These are phyloP conservation scores for Gaultheria prostrata DNA, from an alignment of 148 eudicot genomes.

Conservation along the genomic window DNA sequence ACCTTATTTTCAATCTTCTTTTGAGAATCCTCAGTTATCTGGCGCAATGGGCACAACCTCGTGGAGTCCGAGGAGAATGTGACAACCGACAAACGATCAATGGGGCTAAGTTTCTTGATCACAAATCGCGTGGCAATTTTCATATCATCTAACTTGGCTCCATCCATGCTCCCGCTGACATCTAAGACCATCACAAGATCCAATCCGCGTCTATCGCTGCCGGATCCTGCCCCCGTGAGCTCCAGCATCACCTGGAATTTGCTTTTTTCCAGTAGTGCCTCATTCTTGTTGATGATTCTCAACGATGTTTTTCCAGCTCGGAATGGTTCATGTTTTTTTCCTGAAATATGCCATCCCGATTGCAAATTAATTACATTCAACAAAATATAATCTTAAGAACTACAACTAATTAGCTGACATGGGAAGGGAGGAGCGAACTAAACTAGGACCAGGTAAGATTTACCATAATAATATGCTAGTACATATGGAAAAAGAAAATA, in stretches of 20 bases:
- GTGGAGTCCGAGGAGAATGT: not conserved
- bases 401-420: not conserved
- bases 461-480: not conserved
- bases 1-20: not conserved
- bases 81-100: not conserved
- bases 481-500: not conserved
- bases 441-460: not conserved
- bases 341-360: not conserved
- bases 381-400: too few relatives aligned
- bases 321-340: not conserved
- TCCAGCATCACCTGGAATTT: constrained; percentile 3
- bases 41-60: not conserved
- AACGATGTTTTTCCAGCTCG: not conserved
- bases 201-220: not conserved
- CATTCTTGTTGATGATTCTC: not conserved
- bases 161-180: not conserved
- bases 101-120: not conserved
- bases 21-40: not conserved
- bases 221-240: not conserved
- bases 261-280: not conserved
- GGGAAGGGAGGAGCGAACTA: not conserved
- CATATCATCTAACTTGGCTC: not conserved
- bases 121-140: not conserved
- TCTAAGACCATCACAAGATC: constrained; percentile 10
- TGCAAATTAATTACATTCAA: not conserved